Evolutionary conservation across 805 yeast species (phyloP).

Genomic region (Lachancea kluyveri): DNA sequence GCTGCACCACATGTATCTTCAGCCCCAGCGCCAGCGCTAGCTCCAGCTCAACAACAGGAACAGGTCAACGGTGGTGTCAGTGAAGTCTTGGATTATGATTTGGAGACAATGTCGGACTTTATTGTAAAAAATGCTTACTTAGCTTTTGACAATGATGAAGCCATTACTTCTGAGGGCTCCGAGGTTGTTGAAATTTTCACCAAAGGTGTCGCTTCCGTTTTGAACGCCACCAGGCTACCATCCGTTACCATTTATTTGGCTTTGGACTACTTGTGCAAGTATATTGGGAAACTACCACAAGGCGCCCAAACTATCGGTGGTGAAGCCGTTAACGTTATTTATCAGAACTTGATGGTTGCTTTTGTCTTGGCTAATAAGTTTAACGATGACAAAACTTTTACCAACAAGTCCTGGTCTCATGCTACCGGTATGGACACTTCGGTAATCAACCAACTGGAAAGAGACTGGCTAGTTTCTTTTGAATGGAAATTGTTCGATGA

Average conservation of each 20-base stretch:
- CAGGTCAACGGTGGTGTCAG: constrained; percentile 64
- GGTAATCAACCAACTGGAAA: constrained; percentile 61
- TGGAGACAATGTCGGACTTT: constrained; percentile 73
- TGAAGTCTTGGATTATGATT: constrained; percentile 71
- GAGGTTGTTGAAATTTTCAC: constrained; percentile 39
- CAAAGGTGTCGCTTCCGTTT: constrained; percentile 55
- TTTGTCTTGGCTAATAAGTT: constrained; percentile 86
- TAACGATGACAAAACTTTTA: constrained; percentile 94
- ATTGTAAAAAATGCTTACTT: constrained; percentile 69
- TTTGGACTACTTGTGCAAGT: constrained; percentile 69
- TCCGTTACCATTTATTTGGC: constrained; percentile 74
- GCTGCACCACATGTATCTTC: constrained; percentile 5
- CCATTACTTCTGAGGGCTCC: constrained; percentile 24
- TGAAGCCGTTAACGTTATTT: constrained; percentile 33
- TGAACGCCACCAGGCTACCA: constrained; percentile 85
- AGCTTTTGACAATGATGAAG: constrained; percentile 46
- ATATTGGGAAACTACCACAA: constrained; percentile 37
- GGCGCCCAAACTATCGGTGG: constrained; percentile 27
- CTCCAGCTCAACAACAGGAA: constrained; percentile 6
- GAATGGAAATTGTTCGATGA: constrained; percentile 52
- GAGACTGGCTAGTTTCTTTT: constrained; percentile 56
- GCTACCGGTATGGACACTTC: constrained; percentile 77
- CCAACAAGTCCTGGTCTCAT: constrained; percentile 91
- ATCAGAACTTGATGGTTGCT: constrained; percentile 59
- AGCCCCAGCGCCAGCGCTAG: constrained; percentile 10